Conservation (phyloP, 1,284 basidiomycete genomes). For the Apiotrichum akiyoshidainum region DNA sequence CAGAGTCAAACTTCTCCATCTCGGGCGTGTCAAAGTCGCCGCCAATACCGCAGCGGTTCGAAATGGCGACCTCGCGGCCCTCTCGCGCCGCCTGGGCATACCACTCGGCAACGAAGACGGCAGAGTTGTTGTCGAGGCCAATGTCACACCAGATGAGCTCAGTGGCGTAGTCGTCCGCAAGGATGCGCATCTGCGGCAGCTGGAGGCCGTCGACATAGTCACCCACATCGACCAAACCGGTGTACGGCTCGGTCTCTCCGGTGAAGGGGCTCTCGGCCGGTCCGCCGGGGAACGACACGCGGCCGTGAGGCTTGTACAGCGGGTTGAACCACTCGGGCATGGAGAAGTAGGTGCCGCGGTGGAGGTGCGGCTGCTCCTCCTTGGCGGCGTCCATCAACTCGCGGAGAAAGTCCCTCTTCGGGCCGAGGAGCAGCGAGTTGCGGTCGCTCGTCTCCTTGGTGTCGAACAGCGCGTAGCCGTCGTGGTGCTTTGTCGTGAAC, state of each 20-base stretch:
- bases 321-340: slow-evolving; percentile 61
- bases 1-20: slow-evolving; percentile 56
- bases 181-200: slow-evolving; percentile 59
- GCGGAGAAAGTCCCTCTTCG: slow-evolving; percentile 57
- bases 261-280: slow-evolving; percentile 59
- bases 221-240: slow-evolving; percentile 55
- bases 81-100: slow-evolving; percentile 56
- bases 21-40: slow-evolving; percentile 61
- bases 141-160: slow-evolving; percentile 62
- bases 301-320: slow-evolving; percentile 57
- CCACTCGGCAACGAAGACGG: slow-evolving; percentile 57
- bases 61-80: slow-evolving; percentile 59
- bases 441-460: slow-evolving; percentile 55
- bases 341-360: slow-evolving; percentile 27
- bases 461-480: slow-evolving; percentile 57
- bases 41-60: slow-evolving; percentile 54
- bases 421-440: slow-evolving; percentile 56
- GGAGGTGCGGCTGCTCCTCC: slow-evolving; percentile 18
- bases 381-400: slow-evolving; percentile 59
- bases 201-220: slow-evolving; percentile 60
- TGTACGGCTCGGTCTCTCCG: slow-evolving; percentile 58
- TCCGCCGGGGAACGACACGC: slow-evolving; percentile 55
- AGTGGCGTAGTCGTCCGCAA: slow-evolving; percentile 56
- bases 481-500: slow-evolving; percentile 55
- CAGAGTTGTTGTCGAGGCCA: slow-evolving; percentile 57